Evolutionary conservation across 2,329 filamentous ascomycete species (phyloP), one percentile per base, ranked within the genome.

Genomic region (Xylaria polymorpha): DNA sequence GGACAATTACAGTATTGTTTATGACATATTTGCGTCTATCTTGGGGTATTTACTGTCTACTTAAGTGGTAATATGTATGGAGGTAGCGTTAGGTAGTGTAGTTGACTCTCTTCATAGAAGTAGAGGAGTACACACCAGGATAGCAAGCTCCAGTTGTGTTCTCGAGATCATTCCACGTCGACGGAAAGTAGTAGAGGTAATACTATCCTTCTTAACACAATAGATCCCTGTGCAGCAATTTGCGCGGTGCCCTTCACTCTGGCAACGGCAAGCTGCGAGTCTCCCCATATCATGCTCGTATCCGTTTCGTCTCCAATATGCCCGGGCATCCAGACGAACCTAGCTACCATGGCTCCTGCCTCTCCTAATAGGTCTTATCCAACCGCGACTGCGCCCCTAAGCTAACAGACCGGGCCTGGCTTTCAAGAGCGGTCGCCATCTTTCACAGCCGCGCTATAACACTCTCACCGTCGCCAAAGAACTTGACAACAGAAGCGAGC

Each of bases 301-400:
- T 64, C 61, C 44, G 20, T 51, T 64, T 64, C 53, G n/a, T 41
- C n/a, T 10, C 53, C 61, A 58, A 58, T 29, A 6, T 58, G 61
- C 53, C 61, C 61, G 8, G 53, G 61, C 35, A 29, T 20, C 18
- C 25, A 59, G 43, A 41, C 43, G 32, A 29, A 32, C 53, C 43
- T 43, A 44, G 35, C 22, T 32, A 32, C 61, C 61, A 58, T 43
- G 53, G 61, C 18, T 37, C 35, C 41, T 32, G 53, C 20, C 61
- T 58, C 53, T 64, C 53, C 7, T 51, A 64, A 64, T 64, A 64
- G 61, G 61, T 64, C 61, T 64, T 64, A 51, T 58, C 53, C 61
- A 58, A 64, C 61, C 61, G 61, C 53, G 43, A 41, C 53, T 58
- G 61, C 41, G 61, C 61, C 61, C 51, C n/a, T 29, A 29, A 56